phyloP scores from a whole-genome alignment of 495 filamentous ascomycete genomes.

The Penicillium soppii region DNA sequence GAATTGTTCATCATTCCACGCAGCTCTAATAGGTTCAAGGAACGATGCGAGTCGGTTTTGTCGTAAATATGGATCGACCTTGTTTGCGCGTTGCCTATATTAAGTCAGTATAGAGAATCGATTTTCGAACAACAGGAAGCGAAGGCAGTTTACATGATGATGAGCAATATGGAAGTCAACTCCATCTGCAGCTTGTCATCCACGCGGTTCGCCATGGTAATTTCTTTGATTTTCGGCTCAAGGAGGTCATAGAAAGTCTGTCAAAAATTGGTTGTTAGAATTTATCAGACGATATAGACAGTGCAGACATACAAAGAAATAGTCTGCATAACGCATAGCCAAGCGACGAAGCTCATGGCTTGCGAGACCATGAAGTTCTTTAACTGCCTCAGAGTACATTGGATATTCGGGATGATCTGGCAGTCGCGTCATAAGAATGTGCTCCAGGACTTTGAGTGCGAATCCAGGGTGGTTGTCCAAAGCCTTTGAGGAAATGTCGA shows the following conservation, averaged over 20 bases:
- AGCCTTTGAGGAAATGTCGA: constrained; percentile 79
- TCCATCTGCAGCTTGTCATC: constrained; percentile 75
- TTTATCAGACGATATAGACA: background rate
- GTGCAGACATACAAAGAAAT: constrained; percentile 61
- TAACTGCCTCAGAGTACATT: constrained; percentile 85
- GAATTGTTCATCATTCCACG: constrained; percentile 76
- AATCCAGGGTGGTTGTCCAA: constrained; percentile 75
- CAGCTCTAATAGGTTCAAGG: constrained; percentile 71
- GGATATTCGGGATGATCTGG: constrained; percentile 64
- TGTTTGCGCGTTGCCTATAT: constrained; percentile 71
- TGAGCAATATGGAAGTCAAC: constrained; percentile 73
- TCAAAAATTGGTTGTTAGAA: constrained; percentile 12
- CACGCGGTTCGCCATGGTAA: constrained; percentile 66
- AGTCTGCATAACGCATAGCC: constrained; percentile 85
- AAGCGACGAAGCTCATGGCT: constrained; percentile 85
- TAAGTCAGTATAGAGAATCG: constrained; percentile 11
- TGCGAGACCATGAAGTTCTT: constrained; percentile 76
- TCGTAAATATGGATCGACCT: constrained; percentile 64
- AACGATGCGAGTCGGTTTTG: constrained; percentile 67
- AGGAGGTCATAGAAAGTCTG: constrained; percentile 83
- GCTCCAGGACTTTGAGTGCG: constrained; percentile 83
- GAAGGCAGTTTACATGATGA: constrained; percentile 66
- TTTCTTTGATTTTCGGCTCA: constrained; percentile 77
- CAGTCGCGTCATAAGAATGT: constrained; percentile 80
- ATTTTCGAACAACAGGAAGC: no score